Base-by-base conservation (phyloP, 805 yeast genomes). In the Metschnikowia kofuensis region DNA sequence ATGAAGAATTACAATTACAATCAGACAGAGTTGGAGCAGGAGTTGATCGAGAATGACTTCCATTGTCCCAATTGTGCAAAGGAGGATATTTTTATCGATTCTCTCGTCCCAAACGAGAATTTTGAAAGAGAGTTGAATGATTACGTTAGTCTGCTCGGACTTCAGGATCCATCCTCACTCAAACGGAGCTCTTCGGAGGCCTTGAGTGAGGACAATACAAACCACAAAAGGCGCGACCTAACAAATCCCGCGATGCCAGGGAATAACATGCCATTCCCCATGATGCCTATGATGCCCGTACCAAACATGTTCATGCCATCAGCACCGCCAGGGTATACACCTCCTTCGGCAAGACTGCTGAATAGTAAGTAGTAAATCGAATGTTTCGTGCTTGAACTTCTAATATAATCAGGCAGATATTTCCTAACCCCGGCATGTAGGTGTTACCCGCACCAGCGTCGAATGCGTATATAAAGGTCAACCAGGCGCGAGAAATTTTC, bases 61-160 rank as follows among this genome's bases (percentile, higher is more conserved):
- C 82, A 80, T 35, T 92, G 99, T 68, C 98, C 99, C 6, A 84
- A 82, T 54, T 92, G 99, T 70, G 80, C 78, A 2, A 77, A 75
- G 14, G 82, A 79, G 26, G 97, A 90, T 49, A 76, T 88, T 1
- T 82, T 82, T 52, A 73, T 92, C 42, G 99, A 92, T 66, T 78
- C 84, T 14, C 70, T 92, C 40, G 72, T 74, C 6, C 73, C 76
- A 1, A 90, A 89, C 61, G 72, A 74, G 41, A 87, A 78, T n/a
- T 71, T 82, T 62, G 79, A 79, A 47, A 65, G 68, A 31, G 75
- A 79, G 47, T 77, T 91, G 15, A 68, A 77, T 30, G 72, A 74
- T 34, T 87, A 75, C 50, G 53, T 81, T 6, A 72, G 74, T 47
- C 67, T 65, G 55, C 59, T 70, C 44, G 76, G 73, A 1, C 52